These are phyloP conservation scores for Saccharomyces hybrid DNA, from an alignment of 1,139 yeast genomes.

Conservation along the genomic window DNA sequence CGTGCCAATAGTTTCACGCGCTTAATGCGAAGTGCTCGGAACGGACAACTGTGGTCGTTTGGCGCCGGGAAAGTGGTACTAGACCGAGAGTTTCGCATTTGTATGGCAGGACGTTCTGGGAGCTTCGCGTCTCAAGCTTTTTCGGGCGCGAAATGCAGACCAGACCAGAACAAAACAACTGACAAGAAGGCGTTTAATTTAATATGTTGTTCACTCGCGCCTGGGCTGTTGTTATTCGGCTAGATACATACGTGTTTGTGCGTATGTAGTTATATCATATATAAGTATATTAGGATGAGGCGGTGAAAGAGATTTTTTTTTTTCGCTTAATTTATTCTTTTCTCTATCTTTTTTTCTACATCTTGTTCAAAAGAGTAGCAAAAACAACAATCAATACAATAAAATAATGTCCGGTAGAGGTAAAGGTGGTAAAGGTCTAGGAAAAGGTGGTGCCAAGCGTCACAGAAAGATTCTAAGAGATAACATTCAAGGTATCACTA, in stretches of 20 bases:
- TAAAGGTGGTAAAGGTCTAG: conserved; percentile 98
- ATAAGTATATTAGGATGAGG: neutral
- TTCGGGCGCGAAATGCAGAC: neutral
- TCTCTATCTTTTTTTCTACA: neutral
- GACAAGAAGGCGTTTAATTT: neutral
- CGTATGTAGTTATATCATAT: neutral
- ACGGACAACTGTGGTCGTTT: neutral
- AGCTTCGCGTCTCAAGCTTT: neutral
- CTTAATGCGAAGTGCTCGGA: neutral
- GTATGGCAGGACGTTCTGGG: conserved; percentile 3
- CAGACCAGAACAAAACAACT: neutral
- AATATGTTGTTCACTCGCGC: neutral
- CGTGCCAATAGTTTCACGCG: neutral
- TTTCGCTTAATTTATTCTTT: neutral
- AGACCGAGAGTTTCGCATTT: conserved; percentile 1
- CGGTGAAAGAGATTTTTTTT: neutral
- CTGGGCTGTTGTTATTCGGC: neutral
- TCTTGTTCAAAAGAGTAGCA: conserved; percentile 6
- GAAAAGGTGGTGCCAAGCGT: conserved; percentile 99
- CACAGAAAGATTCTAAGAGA: conserved; percentile 99
- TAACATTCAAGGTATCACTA: conserved; percentile 98
- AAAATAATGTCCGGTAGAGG: conserved; percentile 95
- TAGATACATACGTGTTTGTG: neutral
- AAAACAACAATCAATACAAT: conserved; percentile 14
- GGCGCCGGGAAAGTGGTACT: neutral